These are phyloP conservation scores for Kalanchoe fedtschenkoi DNA, from an alignment of 164 flowering plant genomes.

Conservation along the genomic window DNA sequence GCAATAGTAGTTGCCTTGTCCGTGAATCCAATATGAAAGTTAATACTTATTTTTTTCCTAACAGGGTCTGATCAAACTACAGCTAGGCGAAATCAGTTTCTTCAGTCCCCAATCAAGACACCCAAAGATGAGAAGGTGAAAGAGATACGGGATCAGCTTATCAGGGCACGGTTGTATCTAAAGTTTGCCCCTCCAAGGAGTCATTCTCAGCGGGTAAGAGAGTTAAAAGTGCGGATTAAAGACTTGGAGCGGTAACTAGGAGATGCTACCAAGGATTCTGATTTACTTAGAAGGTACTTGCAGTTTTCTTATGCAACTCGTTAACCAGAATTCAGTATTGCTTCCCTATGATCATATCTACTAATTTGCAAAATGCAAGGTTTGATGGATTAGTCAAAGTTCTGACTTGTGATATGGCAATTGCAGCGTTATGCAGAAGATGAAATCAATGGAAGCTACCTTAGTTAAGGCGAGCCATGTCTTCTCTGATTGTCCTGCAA, in stretches of 20 bases:
- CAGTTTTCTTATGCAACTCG: background rate
- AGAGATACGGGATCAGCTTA: slow-evolving; percentile 71
- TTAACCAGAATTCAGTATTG: background rate
- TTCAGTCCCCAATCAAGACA: slow-evolving; percentile 16
- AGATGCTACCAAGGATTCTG: slow-evolving; percentile 62
- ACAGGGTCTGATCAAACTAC: slow-evolving; percentile 17
- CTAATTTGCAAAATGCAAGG: background rate
- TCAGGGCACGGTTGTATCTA: slow-evolving; percentile 75
- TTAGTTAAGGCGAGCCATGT: slow-evolving; percentile 51
- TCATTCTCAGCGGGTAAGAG: slow-evolving; percentile 65
- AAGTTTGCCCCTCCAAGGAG: slow-evolving; percentile 50
- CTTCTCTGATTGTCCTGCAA: slow-evolving; percentile 57
- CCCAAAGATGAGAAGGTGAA: slow-evolving; percentile 56
- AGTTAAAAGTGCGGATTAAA: slow-evolving; percentile 60
- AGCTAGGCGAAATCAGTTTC: slow-evolving; percentile 14
- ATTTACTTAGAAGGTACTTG: slow-evolving; percentile 55
- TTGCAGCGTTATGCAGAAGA: slow-evolving; percentile 67
- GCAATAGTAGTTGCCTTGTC: slow-evolving; percentile 7
- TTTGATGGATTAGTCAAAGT: background rate
- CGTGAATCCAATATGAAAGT: slow-evolving; percentile 13
- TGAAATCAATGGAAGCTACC: slow-evolving; percentile 63
- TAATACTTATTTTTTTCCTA: background rate
- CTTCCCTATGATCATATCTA: background rate
- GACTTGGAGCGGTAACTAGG: slow-evolving; percentile 67
- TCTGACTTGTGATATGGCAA: slow-evolving; percentile 9